Evolutionary conservation across 2,329 filamentous ascomycete species (phyloP).

Genomic region (Zalaria sp.): DNA sequence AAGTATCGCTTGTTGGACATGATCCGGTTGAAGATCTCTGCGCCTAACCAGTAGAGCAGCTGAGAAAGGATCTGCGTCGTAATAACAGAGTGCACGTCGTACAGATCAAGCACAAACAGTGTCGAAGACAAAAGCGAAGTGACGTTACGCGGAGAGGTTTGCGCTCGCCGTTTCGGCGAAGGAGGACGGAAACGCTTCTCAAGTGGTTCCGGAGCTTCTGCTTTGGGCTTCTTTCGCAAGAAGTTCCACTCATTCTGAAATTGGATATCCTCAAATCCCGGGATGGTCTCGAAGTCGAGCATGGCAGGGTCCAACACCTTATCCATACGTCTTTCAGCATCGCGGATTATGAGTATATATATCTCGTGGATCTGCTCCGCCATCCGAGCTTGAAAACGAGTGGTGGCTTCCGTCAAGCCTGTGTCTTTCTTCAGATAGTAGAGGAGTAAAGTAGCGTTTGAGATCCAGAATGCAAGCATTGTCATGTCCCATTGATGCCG

Average conservation of each 20-base stretch:
- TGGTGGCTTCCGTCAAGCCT: slow-evolving; percentile 65
- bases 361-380: slow-evolving; percentile 96
- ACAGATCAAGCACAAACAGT: slow-evolving; percentile 92
- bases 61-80: slow-evolving; percentile 83
- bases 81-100: slow-evolving; percentile 96
- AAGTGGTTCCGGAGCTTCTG: slow-evolving; percentile 68
- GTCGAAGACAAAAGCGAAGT: slow-evolving; percentile 92
- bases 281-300: slow-evolving; percentile 96
- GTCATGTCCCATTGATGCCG: slow-evolving; percentile 98
- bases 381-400: slow-evolving; percentile 82
- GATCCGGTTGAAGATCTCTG: slow-evolving; percentile 93
- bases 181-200: slow-evolving; percentile 88
- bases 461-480: slow-evolving; percentile 96
- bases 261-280: slow-evolving; percentile 88
- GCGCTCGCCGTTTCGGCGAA: slow-evolving; percentile 82
- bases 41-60: slow-evolving; percentile 88
- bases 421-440: slow-evolving; percentile 94
- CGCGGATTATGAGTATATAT: slow-evolving; percentile 91
- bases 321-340: slow-evolving; percentile 89
- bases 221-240: slow-evolving; percentile 79
- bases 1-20: slow-evolving; percentile 94
- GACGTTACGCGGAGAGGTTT: slow-evolving; percentile 86
- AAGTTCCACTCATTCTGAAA: slow-evolving; percentile 99
- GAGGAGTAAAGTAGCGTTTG: slow-evolving; percentile 85
- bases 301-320: slow-evolving; percentile 88